phyloP scores from a whole-genome alignment of 2,329 filamentous ascomycete genomes.

The Paraconiothyrium sp. region DNA sequence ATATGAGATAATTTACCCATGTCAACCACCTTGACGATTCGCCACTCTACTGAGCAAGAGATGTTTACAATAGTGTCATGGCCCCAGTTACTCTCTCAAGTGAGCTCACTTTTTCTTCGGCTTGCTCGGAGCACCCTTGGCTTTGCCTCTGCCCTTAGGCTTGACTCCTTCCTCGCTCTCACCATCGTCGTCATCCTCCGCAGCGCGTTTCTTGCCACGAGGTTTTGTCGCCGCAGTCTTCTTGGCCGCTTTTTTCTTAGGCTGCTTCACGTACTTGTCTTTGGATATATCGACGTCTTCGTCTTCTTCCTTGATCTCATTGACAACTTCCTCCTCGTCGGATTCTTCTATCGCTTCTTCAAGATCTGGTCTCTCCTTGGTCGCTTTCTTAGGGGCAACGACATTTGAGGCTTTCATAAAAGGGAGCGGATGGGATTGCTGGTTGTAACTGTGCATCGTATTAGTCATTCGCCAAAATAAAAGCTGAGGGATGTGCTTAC shows the following conservation, averaged over 20 bases:
- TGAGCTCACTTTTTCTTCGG: slow-evolving; percentile 32
- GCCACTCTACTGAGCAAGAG: neutral
- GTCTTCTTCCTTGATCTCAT: slow-evolving; percentile 67
- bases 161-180: slow-evolving; percentile 59
- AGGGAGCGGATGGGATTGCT: slow-evolving; percentile 84
- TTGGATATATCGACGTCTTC: slow-evolving; percentile 86
- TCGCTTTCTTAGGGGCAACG: slow-evolving; percentile 73
- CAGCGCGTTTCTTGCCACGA: slow-evolving; percentile 51
- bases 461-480: slow-evolving; percentile 20
- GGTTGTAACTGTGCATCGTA: slow-evolving; percentile 75
- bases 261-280: slow-evolving; percentile 95
- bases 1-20: neutral
- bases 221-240: slow-evolving; percentile 59
- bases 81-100: neutral
- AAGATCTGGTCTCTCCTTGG: slow-evolving; percentile 85
- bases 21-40: neutral
- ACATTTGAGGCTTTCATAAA: slow-evolving; percentile 94
- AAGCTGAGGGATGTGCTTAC: slow-evolving; percentile 63
- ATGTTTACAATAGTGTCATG: neutral
- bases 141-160: slow-evolving; percentile 58
- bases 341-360: slow-evolving; percentile 97
- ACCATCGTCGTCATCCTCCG: slow-evolving; percentile 43
- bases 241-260: slow-evolving; percentile 74
- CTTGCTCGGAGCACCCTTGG: slow-evolving; percentile 52
- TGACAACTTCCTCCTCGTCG: slow-evolving; percentile 67